phyloP scores from a whole-genome alignment of 2,329 filamentous ascomycete genomes.

The Venturia pyrina region DNA sequence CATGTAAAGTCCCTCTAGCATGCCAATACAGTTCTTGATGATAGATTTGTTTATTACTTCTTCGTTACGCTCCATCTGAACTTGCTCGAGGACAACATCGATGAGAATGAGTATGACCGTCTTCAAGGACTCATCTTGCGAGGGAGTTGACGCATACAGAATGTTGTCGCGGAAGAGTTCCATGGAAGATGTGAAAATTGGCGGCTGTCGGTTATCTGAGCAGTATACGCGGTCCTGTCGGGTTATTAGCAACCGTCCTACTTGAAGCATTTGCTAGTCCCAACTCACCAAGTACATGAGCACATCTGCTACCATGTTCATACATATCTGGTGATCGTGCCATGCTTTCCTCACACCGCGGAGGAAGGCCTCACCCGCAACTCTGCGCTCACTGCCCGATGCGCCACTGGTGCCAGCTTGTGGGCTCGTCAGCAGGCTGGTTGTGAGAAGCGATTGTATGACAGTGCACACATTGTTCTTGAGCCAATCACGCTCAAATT shows the following conservation, averaged over 20 bases:
- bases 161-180: conserved; percentile 82
- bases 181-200: conserved; percentile 78
- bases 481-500: conserved; percentile 77
- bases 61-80: conserved; percentile 83
- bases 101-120: conserved; percentile 7
- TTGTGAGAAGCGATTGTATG: conserved; percentile 40
- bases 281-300: conserved; percentile 80
- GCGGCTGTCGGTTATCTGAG: conserved; percentile 59
- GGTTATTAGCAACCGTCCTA: not conserved
- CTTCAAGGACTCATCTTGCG: not conserved
- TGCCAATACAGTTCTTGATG: conserved; percentile 73
- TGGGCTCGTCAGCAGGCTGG: conserved; percentile 56
- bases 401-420: conserved; percentile 40
- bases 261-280: not conserved
- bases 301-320: conserved; percentile 95
- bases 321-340: conserved; percentile 82
- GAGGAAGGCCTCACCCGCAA: conserved; percentile 75
- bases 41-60: conserved; percentile 78
- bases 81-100: conserved; percentile 77
- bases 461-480: conserved; percentile 58
- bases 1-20: conserved; percentile 85
- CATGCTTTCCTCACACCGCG: conserved; percentile 66
- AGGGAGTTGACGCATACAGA: conserved; percentile 40
- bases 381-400: conserved; percentile 67
- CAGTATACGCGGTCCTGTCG: conserved; percentile 68